phyloP scores from a whole-genome alignment of 2,329 filamentous ascomycete species.

The Xylaria polymorpha region DNA sequence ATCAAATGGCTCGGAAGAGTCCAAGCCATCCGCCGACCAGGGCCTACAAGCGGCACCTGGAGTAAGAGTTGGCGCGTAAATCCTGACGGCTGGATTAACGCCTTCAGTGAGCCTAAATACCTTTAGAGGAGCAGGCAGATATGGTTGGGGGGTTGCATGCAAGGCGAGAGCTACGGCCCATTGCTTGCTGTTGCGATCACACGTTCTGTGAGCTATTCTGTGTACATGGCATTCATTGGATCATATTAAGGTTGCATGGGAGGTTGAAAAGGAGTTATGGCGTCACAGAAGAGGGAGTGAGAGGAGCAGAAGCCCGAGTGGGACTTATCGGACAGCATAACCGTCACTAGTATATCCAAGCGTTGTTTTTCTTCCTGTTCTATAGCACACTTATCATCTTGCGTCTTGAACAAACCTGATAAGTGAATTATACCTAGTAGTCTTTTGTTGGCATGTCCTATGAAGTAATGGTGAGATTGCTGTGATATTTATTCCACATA shows the following conservation, averaged over 20 bases:
- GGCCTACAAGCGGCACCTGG: slow-evolving; percentile 36
- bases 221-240: slow-evolving; percentile 11
- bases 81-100: background rate
- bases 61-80: slow-evolving; percentile 41
- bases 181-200: background rate
- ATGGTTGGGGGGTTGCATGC: slow-evolving; percentile 6
- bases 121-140: background rate
- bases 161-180: background rate
- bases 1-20: slow-evolving; percentile 27
- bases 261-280: slow-evolving; percentile 30
- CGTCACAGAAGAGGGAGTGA: slow-evolving; percentile 15
- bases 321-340: slow-evolving; percentile 6
- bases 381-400: background rate
- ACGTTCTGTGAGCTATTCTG: background rate
- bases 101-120: background rate
- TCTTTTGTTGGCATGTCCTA: background rate
- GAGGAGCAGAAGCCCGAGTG: background rate
- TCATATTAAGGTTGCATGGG: slow-evolving; percentile 17
- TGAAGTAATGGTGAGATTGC: background rate
- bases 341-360: slow-evolving; percentile 6
- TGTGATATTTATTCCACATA: no score
- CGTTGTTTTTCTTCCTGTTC: slow-evolving; percentile 6
- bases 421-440: background rate
- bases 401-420: slow-evolving; percentile 5
- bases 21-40: slow-evolving; percentile 36